These are phyloP conservation scores for Ustilago curta DNA, from an alignment of 1,284 basidiomycete species.

Conservation along the genomic window DNA sequence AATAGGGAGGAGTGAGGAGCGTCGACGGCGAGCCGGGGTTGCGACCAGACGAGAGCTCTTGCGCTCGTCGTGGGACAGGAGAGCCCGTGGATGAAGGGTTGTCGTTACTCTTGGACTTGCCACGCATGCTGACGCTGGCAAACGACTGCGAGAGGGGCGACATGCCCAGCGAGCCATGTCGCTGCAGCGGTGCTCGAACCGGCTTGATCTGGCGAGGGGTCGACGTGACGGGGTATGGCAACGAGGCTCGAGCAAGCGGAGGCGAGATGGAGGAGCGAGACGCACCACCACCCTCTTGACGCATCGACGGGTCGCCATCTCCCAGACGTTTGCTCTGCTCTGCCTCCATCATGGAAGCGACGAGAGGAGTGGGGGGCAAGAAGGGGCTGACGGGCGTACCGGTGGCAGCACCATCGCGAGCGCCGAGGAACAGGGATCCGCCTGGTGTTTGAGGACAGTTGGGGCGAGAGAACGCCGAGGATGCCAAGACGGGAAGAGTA, in stretches of 20 bases:
- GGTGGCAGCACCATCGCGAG: slow-evolving; percentile 61
- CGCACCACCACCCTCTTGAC: slow-evolving; percentile 11
- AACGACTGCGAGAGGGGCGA: slow-evolving; percentile 57
- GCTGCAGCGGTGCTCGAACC: slow-evolving; percentile 38
- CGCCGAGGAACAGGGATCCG: slow-evolving; percentile 54
- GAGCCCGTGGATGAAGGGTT: slow-evolving; percentile 31
- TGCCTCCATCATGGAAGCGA: slow-evolving; percentile 48
- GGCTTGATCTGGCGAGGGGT: slow-evolving; percentile 33
- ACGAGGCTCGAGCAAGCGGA: slow-evolving; percentile 12
- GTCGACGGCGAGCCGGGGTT: slow-evolving; percentile 40
- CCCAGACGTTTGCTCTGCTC: slow-evolving; percentile 35
- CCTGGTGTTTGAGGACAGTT: slow-evolving; percentile 61
- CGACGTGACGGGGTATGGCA: slow-evolving; percentile 25
- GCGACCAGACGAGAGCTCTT: slow-evolving; percentile 27
- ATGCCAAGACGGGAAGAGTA: slow-evolving; percentile 25
- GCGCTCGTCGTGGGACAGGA: slow-evolving; percentile 33
- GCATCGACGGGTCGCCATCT: slow-evolving; percentile 11
- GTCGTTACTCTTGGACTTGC: slow-evolving; percentile 51
- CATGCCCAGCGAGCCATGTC: slow-evolving; percentile 55
- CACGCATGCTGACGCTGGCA: slow-evolving; percentile 53
- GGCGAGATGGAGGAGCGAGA: slow-evolving; percentile 25
- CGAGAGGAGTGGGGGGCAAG: slow-evolving; percentile 60
- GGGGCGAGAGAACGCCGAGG: slow-evolving; percentile 43
- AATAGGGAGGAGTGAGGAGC: slow-evolving; percentile 56
- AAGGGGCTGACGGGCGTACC: slow-evolving; percentile 62